phyloP scores from a whole-genome alignment of 2,329 filamentous ascomycete genomes.

The Fulvia fulva region DNA sequence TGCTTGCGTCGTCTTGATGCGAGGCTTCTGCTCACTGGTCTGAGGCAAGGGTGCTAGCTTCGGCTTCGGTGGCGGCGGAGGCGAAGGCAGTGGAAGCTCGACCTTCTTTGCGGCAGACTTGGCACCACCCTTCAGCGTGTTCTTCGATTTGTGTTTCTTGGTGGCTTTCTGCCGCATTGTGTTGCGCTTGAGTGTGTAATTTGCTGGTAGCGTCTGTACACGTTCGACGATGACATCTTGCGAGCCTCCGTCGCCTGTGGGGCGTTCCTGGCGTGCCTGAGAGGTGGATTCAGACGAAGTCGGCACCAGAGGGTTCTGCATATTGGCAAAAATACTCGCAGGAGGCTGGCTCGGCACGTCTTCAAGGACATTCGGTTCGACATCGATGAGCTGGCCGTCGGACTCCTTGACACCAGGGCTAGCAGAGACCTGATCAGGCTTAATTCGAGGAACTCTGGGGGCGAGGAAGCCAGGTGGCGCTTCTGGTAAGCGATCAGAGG shows the following conservation, averaged over 20 bases:
- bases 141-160: slow-evolving; percentile 10
- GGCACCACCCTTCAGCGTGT: not conserved
- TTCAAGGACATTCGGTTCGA: not conserved
- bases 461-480: not conserved
- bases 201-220: slow-evolving; percentile 4
- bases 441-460: not conserved
- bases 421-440: not conserved
- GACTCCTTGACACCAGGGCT: not conserved
- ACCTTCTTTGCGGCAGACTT: not conserved
- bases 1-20: not conserved
- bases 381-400: not conserved
- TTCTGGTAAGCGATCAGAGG: not conserved
- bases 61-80: slow-evolving; percentile 1
- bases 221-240: slow-evolving; percentile 11
- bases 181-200: slow-evolving; percentile 7
- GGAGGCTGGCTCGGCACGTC: not conserved
- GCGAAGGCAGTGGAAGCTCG: slow-evolving; percentile 4
- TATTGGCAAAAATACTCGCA: not conserved
- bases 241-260: not conserved
- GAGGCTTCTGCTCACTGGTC: not conserved
- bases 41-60: not conserved
- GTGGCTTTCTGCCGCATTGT: slow-evolving; percentile 18
- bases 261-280: not conserved
- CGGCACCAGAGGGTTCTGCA: not conserved
- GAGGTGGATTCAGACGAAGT: not conserved